phyloP scores from a whole-genome alignment of 2,329 filamentous ascomycete genomes.

The Sporothrix humicola region DNA sequence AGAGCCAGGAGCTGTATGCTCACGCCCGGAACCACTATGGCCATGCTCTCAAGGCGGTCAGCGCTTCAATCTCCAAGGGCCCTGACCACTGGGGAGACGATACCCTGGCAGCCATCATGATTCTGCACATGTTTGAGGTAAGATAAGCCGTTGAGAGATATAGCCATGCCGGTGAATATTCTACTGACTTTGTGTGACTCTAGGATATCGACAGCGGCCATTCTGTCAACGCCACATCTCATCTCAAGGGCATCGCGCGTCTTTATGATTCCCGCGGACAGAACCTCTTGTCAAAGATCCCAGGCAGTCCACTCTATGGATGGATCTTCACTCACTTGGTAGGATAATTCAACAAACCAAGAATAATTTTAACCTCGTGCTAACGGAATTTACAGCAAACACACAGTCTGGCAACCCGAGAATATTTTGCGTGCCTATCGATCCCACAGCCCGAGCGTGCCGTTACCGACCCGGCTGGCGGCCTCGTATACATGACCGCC shows the following conservation, averaged over 20 bases:
- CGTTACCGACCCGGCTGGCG: neutral
- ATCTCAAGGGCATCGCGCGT: conserved; percentile 21
- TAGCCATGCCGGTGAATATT: too few relatives aligned
- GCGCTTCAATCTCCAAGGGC: neutral
- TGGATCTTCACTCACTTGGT: conserved; percentile 22
- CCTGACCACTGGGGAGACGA: neutral
- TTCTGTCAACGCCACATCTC: neutral
- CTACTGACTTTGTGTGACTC: neutral
- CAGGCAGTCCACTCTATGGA: conserved; percentile 15
- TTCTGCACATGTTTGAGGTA: conserved; percentile 22
- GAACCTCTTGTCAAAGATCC: conserved; percentile 5
- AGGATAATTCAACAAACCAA: neutral
- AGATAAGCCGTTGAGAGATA: neutral
- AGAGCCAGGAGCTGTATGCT: neutral
- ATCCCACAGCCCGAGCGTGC: neutral
- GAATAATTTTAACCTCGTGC: too few relatives aligned
- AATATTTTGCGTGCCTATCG: conserved; percentile 4
- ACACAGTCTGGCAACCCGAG: neutral
- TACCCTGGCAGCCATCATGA: conserved; percentile 13
- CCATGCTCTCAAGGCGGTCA: conserved; percentile 1
- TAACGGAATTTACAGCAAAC: conserved; percentile 6
- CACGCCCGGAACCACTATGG: conserved; percentile 9
- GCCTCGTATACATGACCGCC: neutral
- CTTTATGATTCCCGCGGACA: conserved; percentile 6
- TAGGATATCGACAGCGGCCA: conserved; percentile 19